Percentiles rank a stretch among this genome's conserved stretches.
Conservation (phyloP, 2,329 filamentous ascomycete genomes). For the Curvularia hawaiiensis region DNA sequence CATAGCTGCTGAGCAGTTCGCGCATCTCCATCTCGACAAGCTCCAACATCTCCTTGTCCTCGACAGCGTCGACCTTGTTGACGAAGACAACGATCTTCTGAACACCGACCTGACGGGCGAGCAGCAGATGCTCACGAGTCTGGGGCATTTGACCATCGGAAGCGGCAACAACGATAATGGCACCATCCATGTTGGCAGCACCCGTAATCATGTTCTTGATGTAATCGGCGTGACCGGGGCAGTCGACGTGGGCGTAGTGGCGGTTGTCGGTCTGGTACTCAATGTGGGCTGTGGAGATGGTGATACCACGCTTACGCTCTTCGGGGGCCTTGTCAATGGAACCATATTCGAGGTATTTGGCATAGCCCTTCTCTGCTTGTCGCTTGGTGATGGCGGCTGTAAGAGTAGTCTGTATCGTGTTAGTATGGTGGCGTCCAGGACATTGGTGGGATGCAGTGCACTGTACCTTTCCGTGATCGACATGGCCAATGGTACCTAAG, state of each 20-base stretch:
- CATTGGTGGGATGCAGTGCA: constrained; percentile 17
- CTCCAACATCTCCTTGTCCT: constrained; percentile 99
- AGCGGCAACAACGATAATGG: constrained; percentile 97
- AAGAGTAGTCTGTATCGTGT: constrained; percentile 77
- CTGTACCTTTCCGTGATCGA: constrained; percentile 96
- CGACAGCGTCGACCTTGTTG: constrained; percentile 98
- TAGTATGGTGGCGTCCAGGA: constrained; percentile 16
- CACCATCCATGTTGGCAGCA: constrained; percentile 98
- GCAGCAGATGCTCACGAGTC: constrained; percentile 96
- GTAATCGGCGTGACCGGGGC: constrained; percentile 99
- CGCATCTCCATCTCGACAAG: constrained; percentile 99
- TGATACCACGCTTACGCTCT: constrained; percentile 99
- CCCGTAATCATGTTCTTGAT: constrained; percentile 99
- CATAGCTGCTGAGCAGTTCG: constrained; percentile 89
- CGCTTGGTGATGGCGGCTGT: constrained; percentile 99
- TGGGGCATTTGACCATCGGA: constrained; percentile 99
- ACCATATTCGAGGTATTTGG: constrained; percentile 95
- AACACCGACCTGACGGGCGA: constrained; percentile 97
- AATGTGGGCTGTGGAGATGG: constrained; percentile 97
- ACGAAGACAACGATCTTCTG: constrained; percentile 99
- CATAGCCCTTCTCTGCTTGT: constrained; percentile 91
- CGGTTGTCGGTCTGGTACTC: constrained; percentile 94
- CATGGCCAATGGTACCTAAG: constrained; percentile 93
- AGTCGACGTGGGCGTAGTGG: constrained; percentile 99
- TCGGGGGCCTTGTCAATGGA: constrained; percentile 99